Percentiles rank a stretch among this genome's conserved stretches.
phyloP scores from a whole-genome alignment of 306 rosid species.

The Castanea sativa region DNA sequence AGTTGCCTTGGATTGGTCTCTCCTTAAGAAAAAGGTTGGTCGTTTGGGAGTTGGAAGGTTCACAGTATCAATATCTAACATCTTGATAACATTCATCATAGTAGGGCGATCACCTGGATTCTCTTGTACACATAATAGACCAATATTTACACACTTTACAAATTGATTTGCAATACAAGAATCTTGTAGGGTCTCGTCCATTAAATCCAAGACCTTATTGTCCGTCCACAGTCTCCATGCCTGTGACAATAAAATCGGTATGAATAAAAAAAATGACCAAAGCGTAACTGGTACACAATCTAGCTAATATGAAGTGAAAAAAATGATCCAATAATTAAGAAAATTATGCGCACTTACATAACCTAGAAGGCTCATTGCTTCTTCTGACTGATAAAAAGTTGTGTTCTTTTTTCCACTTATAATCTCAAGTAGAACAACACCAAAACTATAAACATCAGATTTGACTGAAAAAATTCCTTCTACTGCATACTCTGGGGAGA shows the following conservation, averaged over 20 bases:
- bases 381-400: conserved; percentile 31
- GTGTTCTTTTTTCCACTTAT: conserved; percentile 52
- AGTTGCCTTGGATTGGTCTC: conserved; percentile 18
- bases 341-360: conserved; percentile 28
- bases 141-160: conserved; percentile 32
- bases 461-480: conserved; percentile 45
- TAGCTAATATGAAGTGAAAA: no score
- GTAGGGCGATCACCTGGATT: conserved; percentile 47
- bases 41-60: conserved; percentile 34
- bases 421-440: conserved; percentile 54
- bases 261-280: background rate
- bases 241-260: conserved; percentile 14
- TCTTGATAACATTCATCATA: conserved; percentile 33
- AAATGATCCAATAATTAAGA: no score
- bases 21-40: conserved; percentile 35
- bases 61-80: conserved; percentile 41
- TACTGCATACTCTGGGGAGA: no score
- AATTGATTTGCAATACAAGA: conserved; percentile 30
- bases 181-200: conserved; percentile 32
- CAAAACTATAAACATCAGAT: conserved; percentile 57
- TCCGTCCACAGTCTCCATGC: background rate
- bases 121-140: conserved; percentile 48
- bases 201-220: conserved; percentile 36
- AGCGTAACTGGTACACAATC: no score
- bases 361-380: conserved; percentile 44